A percentile compares a stretch with the other conserved stretches of the same genome.
Conservation (phyloP, 2,329 filamentous ascomycete species). For the Colletotrichum truncatum region DNA sequence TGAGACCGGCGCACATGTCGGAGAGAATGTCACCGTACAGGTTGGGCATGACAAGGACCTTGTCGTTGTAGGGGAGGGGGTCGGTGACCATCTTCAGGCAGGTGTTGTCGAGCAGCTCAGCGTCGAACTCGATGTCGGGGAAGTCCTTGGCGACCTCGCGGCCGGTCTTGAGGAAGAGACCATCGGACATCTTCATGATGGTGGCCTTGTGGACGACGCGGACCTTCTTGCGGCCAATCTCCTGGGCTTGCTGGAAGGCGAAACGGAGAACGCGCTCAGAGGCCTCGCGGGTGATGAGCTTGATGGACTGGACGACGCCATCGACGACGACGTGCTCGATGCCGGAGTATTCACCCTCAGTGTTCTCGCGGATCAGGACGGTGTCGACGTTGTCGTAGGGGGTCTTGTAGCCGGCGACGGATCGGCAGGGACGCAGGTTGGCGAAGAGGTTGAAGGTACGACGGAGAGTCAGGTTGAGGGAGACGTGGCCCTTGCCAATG, state of each 20-base stretch:
- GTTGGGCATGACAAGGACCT: constrained; percentile 98
- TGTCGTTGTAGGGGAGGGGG: constrained; percentile 97
- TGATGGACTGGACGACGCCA: constrained; percentile 98
- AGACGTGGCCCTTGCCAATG: constrained; percentile 97
- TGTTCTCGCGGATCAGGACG: constrained; percentile 98
- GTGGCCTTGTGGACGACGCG: constrained; percentile 99
- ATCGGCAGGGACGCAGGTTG: constrained; percentile 97
- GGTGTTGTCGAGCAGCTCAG: constrained; percentile 98
- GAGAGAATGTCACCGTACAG: constrained; percentile 99
- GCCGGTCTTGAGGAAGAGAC: constrained; percentile 93
- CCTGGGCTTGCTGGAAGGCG: constrained; percentile 97
- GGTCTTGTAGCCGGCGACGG: constrained; percentile 97
- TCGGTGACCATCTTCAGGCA: constrained; percentile 99
- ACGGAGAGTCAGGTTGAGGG: constrained; percentile 97
- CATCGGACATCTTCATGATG: constrained; percentile 99
- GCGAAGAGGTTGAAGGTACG: constrained; percentile 99
- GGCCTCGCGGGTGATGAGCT: constrained; percentile 96
- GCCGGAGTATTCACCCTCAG: constrained; percentile 98
- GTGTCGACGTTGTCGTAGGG: constrained; percentile 98
- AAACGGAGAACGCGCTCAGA: constrained; percentile 95
- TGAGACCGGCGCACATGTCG: constrained; percentile 98
- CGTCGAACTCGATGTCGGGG: constrained; percentile 95
- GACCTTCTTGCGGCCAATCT: constrained; percentile 95
- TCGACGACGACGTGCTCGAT: constrained; percentile 99
- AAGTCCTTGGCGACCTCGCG: constrained; percentile 92